A percentile compares a stretch with the other conserved stretches of the same genome.
Conservation (phyloP, 2,329 filamentous ascomycete genomes). For the Pseudogymnoascus sp. region DNA sequence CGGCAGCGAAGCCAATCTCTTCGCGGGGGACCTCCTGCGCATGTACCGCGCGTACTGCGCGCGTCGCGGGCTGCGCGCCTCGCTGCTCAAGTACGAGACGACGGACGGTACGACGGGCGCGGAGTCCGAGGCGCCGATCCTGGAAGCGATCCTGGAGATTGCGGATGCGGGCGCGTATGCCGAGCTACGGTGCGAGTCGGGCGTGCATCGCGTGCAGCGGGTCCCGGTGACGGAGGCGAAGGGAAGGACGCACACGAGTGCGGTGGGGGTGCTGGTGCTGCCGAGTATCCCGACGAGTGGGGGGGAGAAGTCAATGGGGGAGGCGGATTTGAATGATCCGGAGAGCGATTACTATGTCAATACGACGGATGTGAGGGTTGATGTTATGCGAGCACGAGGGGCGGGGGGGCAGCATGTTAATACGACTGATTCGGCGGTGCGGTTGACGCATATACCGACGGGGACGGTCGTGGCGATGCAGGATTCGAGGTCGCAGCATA, state of each 20-base stretch:
- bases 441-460: constrained; percentile 83
- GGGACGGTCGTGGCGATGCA: constrained; percentile 85
- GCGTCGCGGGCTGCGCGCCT: constrained; percentile 55
- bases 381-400: constrained; percentile 86
- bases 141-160: constrained; percentile 83
- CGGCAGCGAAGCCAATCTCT: constrained; percentile 83
- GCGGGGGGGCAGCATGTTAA: constrained; percentile 98
- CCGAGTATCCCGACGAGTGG: constrained; percentile 63
- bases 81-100: constrained; percentile 71
- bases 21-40: constrained; percentile 74
- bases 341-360: constrained; percentile 88
- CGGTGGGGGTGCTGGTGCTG: constrained; percentile 84
- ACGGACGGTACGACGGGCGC: constrained; percentile 55
- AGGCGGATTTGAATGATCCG: constrained; percentile 67
- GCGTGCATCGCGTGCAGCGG: constrained; percentile 90
- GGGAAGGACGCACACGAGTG: constrained; percentile 87
- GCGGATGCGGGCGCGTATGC: constrained; percentile 71
- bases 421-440: constrained; percentile 92
- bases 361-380: constrained; percentile 68
- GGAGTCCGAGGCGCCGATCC: constrained; percentile 57
- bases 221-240: constrained; percentile 86
- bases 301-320: constrained; percentile 39
- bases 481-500: constrained; percentile 80
- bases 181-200: constrained; percentile 74
- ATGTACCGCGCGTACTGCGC: constrained; percentile 84